Conservation (phyloP, 495 filamentous ascomycete genomes). For the Bombardia bombarda region DNA sequence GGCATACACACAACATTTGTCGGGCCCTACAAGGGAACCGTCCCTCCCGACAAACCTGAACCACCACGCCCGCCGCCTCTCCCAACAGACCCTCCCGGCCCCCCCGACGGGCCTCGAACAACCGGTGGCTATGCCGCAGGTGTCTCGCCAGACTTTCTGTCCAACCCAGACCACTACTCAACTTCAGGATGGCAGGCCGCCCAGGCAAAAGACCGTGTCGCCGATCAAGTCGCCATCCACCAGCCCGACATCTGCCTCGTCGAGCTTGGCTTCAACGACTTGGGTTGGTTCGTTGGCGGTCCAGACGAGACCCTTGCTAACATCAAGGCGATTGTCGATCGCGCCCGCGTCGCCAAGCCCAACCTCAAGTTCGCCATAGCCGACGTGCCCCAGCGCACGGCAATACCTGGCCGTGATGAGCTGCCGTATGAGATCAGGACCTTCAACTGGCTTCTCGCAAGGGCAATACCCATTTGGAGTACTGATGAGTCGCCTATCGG, state of each 20-base stretch:
- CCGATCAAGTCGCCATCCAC: constrained; percentile 32
- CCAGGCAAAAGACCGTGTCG: constrained; percentile 31
- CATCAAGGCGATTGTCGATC: constrained; percentile 16
- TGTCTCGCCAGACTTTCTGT: constrained; percentile 16
- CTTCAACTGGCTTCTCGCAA: constrained; percentile 21
- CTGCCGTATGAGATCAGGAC: constrained; percentile 14
- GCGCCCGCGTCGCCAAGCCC: constrained; percentile 15
- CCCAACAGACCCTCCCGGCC: constrained; percentile 4
- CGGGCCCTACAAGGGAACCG: constrained; percentile 28
- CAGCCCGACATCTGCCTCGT: constrained; percentile 28
- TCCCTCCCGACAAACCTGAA: constrained; percentile 8
- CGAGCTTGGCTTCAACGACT: constrained; percentile 31
- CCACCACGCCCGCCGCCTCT: constrained; percentile 14
- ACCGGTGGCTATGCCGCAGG: constrained; percentile 20
- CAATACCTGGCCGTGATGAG: constrained; percentile 13
- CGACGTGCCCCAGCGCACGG: constrained; percentile 20
- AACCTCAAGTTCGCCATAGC: constrained; percentile 23
- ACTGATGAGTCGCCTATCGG: constrained; percentile 15
- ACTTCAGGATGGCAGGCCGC: constrained; percentile 16
- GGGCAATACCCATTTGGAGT: constrained; percentile 11
- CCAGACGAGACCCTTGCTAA: constrained; percentile 12
- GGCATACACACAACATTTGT: constrained; percentile 19
- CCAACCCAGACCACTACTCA: constrained; percentile 14
- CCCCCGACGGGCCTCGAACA: not conserved
- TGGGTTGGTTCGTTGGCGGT: constrained; percentile 22